Conservation (phyloP, 306 rosid genomes). For the Gynostemma pentaphyllum region DNA sequence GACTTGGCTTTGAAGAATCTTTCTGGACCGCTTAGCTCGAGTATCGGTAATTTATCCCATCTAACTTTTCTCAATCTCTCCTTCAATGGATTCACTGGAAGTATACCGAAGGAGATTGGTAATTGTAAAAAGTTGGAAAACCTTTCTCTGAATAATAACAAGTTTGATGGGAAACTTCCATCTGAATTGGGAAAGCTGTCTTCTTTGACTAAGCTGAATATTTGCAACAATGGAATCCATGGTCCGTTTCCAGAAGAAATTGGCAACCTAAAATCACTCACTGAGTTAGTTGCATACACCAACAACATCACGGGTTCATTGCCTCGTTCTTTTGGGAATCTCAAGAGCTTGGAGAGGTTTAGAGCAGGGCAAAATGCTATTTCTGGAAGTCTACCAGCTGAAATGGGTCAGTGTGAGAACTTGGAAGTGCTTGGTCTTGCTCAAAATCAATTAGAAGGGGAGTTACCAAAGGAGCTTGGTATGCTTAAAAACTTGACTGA, state of each 20-base stretch:
- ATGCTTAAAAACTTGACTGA: slow-evolving; percentile 53
- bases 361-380: slow-evolving; percentile 87
- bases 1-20: slow-evolving; percentile 48
- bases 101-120: slow-evolving; percentile 61
- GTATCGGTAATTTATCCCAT: slow-evolving; percentile 43
- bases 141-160: slow-evolving; percentile 60
- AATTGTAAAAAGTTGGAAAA: slow-evolving; percentile 49
- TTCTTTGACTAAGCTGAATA: slow-evolving; percentile 38
- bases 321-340: slow-evolving; percentile 69
- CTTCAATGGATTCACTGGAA: slow-evolving; percentile 42
- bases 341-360: slow-evolving; percentile 43
- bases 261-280: slow-evolving; percentile 56
- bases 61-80: slow-evolving; percentile 51
- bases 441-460: slow-evolving; percentile 67
- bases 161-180: slow-evolving; percentile 67
- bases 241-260: slow-evolving; percentile 63
- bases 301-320: slow-evolving; percentile 69
- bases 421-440: slow-evolving; percentile 79
- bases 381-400: slow-evolving; percentile 67
- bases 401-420: slow-evolving; percentile 56
- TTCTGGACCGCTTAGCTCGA: slow-evolving; percentile 49
- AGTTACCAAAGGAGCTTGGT: slow-evolving; percentile 70
- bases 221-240: slow-evolving; percentile 67
- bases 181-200: slow-evolving; percentile 75
- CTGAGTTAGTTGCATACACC: slow-evolving; percentile 63